Percentiles rank a stretch among this genome's conserved stretches.
These are phyloP conservation scores for Fusarium sp. DNA, from an alignment of 2,329 filamentous ascomycete species.

Conservation along the genomic window DNA sequence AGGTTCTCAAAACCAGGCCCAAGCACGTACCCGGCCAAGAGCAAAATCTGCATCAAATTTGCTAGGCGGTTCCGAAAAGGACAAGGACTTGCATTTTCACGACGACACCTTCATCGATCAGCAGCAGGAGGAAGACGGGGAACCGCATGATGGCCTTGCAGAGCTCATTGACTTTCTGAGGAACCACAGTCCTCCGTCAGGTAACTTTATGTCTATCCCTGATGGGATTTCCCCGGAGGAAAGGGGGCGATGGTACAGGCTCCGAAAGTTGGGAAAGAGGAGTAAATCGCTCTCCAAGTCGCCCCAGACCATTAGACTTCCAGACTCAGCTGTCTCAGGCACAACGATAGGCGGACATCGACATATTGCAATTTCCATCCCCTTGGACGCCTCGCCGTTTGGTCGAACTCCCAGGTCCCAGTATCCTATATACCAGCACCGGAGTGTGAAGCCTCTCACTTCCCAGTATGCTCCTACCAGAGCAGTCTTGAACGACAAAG, in stretches of 20 bases:
- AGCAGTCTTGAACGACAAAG: constrained; percentile 51
- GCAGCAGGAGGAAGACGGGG: constrained; percentile 23
- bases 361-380: constrained; percentile 72
- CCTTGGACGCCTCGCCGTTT: constrained; percentile 61
- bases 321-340: constrained; percentile 67
- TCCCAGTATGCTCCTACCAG: constrained; percentile 43
- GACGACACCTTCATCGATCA: constrained; percentile 38
- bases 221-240: constrained; percentile 47
- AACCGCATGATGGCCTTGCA: constrained; percentile 46
- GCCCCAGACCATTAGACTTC: constrained; percentile 55
- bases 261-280: constrained; percentile 55
- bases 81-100: constrained; percentile 34
- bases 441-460: constrained; percentile 25
- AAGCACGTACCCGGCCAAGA: constrained; percentile 38
- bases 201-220: constrained; percentile 63
- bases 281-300: constrained; percentile 51
- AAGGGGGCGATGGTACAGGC: constrained; percentile 55
- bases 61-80: constrained; percentile 19
- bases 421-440: constrained; percentile 48
- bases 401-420: constrained; percentile 50
- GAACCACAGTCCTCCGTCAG: constrained; percentile 60
- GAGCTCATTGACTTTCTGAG: constrained; percentile 63
- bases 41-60: constrained; percentile 43
- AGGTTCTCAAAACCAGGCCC: neutral
- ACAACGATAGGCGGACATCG: constrained; percentile 65